Conservation (phyloP, 2,329 filamentous ascomycete species). For the Cladosporium sp. region DNA sequence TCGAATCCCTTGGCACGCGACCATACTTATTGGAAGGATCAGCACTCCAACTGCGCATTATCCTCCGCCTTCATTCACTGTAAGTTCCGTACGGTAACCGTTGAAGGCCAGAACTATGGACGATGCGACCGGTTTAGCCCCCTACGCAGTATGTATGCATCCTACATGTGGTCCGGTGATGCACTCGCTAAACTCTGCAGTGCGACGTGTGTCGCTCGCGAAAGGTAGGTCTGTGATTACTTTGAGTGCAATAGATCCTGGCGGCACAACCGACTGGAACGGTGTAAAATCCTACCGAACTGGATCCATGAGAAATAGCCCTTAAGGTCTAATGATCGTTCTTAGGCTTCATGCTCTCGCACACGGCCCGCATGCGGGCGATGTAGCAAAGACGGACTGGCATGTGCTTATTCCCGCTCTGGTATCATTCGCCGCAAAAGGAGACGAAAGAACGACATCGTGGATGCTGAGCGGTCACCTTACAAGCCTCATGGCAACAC, state of each 20-base stretch:
- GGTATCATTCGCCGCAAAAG: slow-evolving; percentile 17
- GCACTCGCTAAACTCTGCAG: slow-evolving; percentile 2
- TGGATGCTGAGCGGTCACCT: too few relatives aligned
- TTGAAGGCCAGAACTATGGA: background rate
- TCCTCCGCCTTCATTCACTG: too few relatives aligned
- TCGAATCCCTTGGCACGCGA: too few relatives aligned
- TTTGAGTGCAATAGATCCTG: too few relatives aligned
- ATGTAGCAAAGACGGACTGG: slow-evolving; percentile 9
- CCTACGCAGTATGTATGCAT: background rate
- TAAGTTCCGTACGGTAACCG: too few relatives aligned
- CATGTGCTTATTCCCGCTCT: slow-evolving; percentile 17
- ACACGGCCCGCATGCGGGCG: slow-evolving; percentile 11
- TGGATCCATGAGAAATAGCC: too few relatives aligned
- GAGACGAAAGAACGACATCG: slow-evolving; percentile 11
- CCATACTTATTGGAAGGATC: too few relatives aligned
- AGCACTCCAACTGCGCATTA: too few relatives aligned
- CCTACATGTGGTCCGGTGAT: background rate
- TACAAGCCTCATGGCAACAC: too few relatives aligned
- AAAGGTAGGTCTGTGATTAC: slow-evolving; percentile 11
- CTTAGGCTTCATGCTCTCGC: slow-evolving; percentile 16
- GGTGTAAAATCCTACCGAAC: too few relatives aligned
- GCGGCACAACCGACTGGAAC: too few relatives aligned
- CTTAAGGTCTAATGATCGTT: background rate
- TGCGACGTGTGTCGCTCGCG: slow-evolving; percentile 18
- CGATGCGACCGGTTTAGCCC: background rate